A percentile compares a stretch with the other conserved stretches of the same genome.
Evolutionary conservation across 768 basidiomycete species (phyloP).

Genomic region (Suillus subluteus): DNA sequence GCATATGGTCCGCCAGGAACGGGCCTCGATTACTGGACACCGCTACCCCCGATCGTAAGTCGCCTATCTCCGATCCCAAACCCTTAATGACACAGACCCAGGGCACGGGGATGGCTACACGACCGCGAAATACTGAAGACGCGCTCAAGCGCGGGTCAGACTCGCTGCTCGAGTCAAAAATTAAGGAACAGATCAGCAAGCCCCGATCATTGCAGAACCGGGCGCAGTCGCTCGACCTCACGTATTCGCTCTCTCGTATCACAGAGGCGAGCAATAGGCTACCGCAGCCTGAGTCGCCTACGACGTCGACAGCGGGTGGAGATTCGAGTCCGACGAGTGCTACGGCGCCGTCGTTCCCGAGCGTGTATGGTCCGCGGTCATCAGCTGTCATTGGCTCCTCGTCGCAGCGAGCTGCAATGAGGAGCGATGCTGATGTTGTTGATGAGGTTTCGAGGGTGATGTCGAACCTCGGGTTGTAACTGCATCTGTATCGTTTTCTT

Average conservation of each 20-base stretch:
- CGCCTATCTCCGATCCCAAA: conserved; percentile 11
- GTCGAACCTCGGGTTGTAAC: conserved; percentile 70
- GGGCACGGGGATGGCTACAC: conserved; percentile 72
- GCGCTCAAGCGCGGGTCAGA: conserved; percentile 82
- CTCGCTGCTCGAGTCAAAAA: conserved; percentile 80
- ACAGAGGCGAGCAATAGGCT: conserved; percentile 66
- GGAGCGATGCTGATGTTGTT: conserved; percentile 56
- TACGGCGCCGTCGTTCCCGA: conserved; percentile 82
- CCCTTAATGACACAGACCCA: conserved; percentile 30
- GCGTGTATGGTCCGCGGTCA: conserved; percentile 75
- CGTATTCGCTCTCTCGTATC: conserved; percentile 81
- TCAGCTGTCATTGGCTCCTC: conserved; percentile 49
- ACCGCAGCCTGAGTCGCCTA: conserved; percentile 78
- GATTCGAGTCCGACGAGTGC: conserved; percentile 81
- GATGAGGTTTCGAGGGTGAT: conserved; percentile 75
- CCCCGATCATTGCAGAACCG: conserved; percentile 84
- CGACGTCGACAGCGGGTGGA: conserved; percentile 70
- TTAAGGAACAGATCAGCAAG: conserved; percentile 76
- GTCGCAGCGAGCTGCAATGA: conserved; percentile 43
- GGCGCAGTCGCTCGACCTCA: conserved; percentile 88
- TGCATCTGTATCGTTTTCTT: conserved; percentile 10
- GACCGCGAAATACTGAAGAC: conserved; percentile 73
- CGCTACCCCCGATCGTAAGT: conserved; percentile 74
- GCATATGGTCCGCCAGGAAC: conserved; percentile 54
- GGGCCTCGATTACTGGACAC: conserved; percentile 76